Percentiles rank a stretch among this genome's conserved stretches.
Evolutionary conservation across 495 filamentous ascomycete species (phyloP).

Genomic region (Trichoderma erinaceum): DNA sequence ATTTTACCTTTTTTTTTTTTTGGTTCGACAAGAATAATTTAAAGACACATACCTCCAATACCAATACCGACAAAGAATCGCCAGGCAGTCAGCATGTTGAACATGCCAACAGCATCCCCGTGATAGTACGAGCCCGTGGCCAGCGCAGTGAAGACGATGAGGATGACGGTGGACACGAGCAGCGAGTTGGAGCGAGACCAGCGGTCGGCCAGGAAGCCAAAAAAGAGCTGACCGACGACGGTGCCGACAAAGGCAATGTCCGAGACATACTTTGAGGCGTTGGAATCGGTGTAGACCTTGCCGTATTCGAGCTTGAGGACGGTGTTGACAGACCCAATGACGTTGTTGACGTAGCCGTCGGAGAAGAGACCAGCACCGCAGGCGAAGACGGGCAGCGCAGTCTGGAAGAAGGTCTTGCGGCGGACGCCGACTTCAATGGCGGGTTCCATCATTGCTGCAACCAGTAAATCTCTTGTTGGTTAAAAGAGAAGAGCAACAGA

Average conservation of each 20-base stretch:
- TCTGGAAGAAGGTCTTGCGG: slow-evolving; percentile 12
- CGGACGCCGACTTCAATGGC: not conserved
- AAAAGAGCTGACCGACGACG: slow-evolving; percentile 75
- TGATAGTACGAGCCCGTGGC: slow-evolving; percentile 67
- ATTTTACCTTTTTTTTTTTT: slow-evolving; percentile 46
- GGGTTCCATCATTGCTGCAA: not conserved
- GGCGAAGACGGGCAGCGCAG: slow-evolving; percentile 53
- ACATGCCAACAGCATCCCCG: slow-evolving; percentile 60
- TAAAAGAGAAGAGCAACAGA: not conserved
- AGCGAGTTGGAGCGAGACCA: slow-evolving; percentile 80
- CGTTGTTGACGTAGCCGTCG: slow-evolving; percentile 85
- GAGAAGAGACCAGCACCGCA: slow-evolving; percentile 87
- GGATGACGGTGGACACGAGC: slow-evolving; percentile 69
- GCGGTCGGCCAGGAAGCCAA: slow-evolving; percentile 76
- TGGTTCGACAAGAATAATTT: no score
- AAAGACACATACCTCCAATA: slow-evolving; percentile 49
- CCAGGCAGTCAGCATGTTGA: slow-evolving; percentile 78
- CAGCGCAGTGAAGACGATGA: slow-evolving; percentile 80
- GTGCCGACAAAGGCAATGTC: slow-evolving; percentile 86
- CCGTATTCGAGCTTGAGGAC: slow-evolving; percentile 60
- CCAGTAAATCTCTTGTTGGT: not conserved
- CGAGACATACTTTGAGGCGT: slow-evolving; percentile 61
- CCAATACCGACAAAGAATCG: slow-evolving; percentile 66
- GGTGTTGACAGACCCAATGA: slow-evolving; percentile 77
- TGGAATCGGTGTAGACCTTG: slow-evolving; percentile 55